These are phyloP conservation scores for Xylaria intraflava DNA, from an alignment of 495 filamentous ascomycete genomes.

Conservation along the genomic window DNA sequence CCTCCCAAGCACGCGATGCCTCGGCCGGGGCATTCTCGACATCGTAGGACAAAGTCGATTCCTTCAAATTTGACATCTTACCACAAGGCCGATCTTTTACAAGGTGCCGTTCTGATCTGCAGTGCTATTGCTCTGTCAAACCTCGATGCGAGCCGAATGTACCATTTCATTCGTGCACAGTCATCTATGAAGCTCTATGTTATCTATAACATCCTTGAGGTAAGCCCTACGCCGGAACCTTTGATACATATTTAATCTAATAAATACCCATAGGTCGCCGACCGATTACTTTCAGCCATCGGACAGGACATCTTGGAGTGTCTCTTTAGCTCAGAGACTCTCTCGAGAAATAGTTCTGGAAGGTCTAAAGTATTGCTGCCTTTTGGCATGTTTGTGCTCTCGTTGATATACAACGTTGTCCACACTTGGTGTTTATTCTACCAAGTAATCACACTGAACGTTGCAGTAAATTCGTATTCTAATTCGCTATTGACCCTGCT, in stretches of 20 bases:
- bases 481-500: conserved; percentile 90
- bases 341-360: conserved; percentile 80
- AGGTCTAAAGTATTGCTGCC: conserved; percentile 89
- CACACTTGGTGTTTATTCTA: conserved; percentile 89
- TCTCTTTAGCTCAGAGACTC: conserved; percentile 83
- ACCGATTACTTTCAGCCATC: conserved; percentile 80
- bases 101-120: conserved; percentile 74
- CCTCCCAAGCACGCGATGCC: conserved; percentile 24
- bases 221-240: conserved; percentile 16
- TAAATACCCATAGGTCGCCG: conserved; percentile 48
- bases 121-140: conserved; percentile 83
- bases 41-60: conserved; percentile 72
- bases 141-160: conserved; percentile 95
- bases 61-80: conserved; percentile 77
- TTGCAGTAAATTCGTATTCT: conserved; percentile 97
- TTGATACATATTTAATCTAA: not conserved
- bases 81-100: conserved; percentile 92
- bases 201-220: conserved; percentile 94
- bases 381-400: conserved; percentile 82
- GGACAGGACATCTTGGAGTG: conserved; percentile 97
- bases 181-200: conserved; percentile 97
- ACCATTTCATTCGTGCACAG: conserved; percentile 94
- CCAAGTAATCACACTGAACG: conserved; percentile 94
- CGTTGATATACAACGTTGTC: conserved; percentile 77
- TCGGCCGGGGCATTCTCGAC: conserved; percentile 40